Conservation (phyloP, 306 rosid species). For the Purshia tridentata region DNA sequence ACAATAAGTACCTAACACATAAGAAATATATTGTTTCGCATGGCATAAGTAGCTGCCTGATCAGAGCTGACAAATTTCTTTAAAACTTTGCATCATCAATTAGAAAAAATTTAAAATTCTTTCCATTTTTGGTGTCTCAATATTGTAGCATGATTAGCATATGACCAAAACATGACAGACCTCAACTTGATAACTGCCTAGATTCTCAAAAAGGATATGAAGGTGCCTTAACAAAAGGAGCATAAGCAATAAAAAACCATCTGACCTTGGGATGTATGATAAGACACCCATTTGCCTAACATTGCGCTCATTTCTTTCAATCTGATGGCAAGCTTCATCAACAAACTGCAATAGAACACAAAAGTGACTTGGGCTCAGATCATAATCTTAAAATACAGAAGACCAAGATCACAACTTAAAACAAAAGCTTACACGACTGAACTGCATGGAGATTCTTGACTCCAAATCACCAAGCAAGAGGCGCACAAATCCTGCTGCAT, state of each 20-base stretch:
- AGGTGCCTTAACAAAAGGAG: slow-evolving; percentile 6
- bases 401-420: slow-evolving; percentile 14
- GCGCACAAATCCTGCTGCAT: slow-evolving; percentile 93
- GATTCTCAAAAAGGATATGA: slow-evolving; percentile 1
- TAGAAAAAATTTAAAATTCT: not conserved
- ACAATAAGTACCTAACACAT: slow-evolving; percentile 1
- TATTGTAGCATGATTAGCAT: not conserved
- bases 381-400: slow-evolving; percentile 24
- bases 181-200: slow-evolving; percentile 3
- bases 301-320: slow-evolving; percentile 88
- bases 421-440: slow-evolving; percentile 67
- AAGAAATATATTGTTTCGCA: not conserved
- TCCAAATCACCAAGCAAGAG: slow-evolving; percentile 86
- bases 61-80: not conserved
- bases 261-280: slow-evolving; percentile 85
- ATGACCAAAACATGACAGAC: not conserved
- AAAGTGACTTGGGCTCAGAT: slow-evolving; percentile 24
- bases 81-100: not conserved
- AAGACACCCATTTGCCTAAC: slow-evolving; percentile 80
- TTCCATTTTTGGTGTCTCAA: not conserved
- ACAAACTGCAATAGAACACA: slow-evolving; percentile 63
- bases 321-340: slow-evolving; percentile 91
- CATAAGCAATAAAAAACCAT: slow-evolving; percentile 19
- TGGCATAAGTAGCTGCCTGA: not conserved
- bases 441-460: slow-evolving; percentile 71